These are phyloP conservation scores for Wickerhamiella infanticola DNA, from an alignment of 1,139 yeast genomes.

Conservation along the genomic window DNA sequence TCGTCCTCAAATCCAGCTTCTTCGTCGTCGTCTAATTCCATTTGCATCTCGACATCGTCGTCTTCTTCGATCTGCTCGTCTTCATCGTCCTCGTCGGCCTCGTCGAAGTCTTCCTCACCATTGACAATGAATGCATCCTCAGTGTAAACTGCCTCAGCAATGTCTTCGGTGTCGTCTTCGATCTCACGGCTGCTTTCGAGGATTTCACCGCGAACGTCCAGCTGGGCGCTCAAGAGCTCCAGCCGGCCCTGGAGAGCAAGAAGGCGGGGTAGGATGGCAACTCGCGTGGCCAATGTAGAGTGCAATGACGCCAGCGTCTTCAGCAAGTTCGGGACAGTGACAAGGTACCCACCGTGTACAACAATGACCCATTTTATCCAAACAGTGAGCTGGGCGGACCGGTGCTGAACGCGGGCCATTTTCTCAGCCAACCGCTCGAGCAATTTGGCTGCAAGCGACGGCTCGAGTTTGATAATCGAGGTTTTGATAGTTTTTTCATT, in stretches of 20 bases:
- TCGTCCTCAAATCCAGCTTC: slow-evolving; percentile 15
- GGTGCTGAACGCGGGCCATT: slow-evolving; percentile 48
- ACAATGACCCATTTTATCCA: slow-evolving; percentile 94
- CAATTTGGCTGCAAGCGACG: slow-evolving; percentile 56
- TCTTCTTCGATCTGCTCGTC: slow-evolving; percentile 22
- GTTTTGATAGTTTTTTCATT: slow-evolving; percentile 61
- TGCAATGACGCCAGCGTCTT: slow-evolving; percentile 61
- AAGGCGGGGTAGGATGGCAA: slow-evolving; percentile 61
- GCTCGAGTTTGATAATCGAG: slow-evolving; percentile 54
- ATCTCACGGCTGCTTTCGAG: slow-evolving; percentile 26
- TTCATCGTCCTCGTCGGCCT: slow-evolving; percentile 26
- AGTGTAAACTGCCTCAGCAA: slow-evolving; percentile 33
- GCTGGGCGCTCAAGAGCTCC: slow-evolving; percentile 54
- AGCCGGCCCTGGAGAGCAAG: slow-evolving; percentile 73
- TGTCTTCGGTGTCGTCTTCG: slow-evolving; percentile 29
- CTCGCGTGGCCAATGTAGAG: slow-evolving; percentile 58
- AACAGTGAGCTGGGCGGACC: slow-evolving; percentile 60
- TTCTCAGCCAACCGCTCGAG: slow-evolving; percentile 77
- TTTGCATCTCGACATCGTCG: slow-evolving; percentile 12
- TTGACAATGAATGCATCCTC: slow-evolving; percentile 36
- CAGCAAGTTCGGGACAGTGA: slow-evolving; percentile 54
- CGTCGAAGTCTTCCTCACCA: slow-evolving; percentile 28
- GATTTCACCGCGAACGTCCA: slow-evolving; percentile 48
- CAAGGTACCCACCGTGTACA: slow-evolving; percentile 72
- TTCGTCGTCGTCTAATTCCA: slow-evolving; percentile 10